Evolutionary conservation across 371 early-diverging fungal genomes (phyloP).

Genomic region (Mucor racemosus): DNA sequence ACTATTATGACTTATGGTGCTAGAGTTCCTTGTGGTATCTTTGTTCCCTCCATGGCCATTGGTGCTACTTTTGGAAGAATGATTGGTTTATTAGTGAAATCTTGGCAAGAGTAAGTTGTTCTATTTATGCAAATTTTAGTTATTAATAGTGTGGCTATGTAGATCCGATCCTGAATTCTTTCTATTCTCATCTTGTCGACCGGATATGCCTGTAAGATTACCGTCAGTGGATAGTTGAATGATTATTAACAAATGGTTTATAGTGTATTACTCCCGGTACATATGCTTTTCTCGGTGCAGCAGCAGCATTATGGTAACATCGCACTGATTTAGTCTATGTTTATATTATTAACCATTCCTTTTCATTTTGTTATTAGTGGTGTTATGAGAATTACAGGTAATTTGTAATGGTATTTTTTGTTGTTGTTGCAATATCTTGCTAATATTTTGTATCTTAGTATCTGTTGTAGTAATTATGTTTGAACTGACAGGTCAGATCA

Average conservation of each 20-base stretch:
- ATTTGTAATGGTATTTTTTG: not conserved
- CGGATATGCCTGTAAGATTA: slow-evolving; percentile 67
- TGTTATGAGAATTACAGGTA: slow-evolving; percentile 72
- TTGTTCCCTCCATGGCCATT: slow-evolving; percentile 94
- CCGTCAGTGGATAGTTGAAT: not conserved
- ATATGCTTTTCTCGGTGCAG: slow-evolving; percentile 96
- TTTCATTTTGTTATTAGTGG: slow-evolving; percentile 41
- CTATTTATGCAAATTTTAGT: not conserved
- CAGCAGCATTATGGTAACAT: slow-evolving; percentile 82
- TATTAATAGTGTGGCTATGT: slow-evolving; percentile 10
- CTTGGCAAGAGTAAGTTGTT: slow-evolving; percentile 50
- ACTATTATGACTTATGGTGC: slow-evolving; percentile 81
- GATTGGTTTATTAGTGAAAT: slow-evolving; percentile 82
- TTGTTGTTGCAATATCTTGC: not conserved
- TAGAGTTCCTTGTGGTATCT: slow-evolving; percentile 91
- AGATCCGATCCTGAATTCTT: slow-evolving; percentile 70
- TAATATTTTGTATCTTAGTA: slow-evolving; percentile 38
- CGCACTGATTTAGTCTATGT: not conserved
- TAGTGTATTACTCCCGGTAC: slow-evolving; percentile 93
- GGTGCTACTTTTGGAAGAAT: slow-evolving; percentile 94
- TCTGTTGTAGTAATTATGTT: slow-evolving; percentile 96
- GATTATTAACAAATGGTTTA: not conserved
- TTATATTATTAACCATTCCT: not conserved
- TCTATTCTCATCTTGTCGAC: slow-evolving; percentile 78
- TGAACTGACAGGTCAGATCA: slow-evolving; percentile 93